These are phyloP conservation scores for Nothophoma quercina DNA, from an alignment of 2,329 filamentous ascomycete genomes.

Conservation along the genomic window DNA sequence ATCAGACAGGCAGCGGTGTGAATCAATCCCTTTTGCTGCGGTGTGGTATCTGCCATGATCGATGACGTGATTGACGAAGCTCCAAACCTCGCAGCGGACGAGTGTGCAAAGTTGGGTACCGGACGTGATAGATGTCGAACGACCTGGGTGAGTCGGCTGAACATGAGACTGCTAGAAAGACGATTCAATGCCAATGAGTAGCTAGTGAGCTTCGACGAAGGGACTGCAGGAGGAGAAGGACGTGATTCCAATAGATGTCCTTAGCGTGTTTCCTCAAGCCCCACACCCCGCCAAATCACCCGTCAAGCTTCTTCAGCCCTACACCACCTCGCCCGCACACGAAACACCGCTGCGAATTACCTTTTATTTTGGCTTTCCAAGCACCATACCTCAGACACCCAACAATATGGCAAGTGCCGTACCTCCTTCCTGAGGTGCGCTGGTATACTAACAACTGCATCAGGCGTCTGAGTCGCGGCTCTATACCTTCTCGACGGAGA, in stretches of 20 bases:
- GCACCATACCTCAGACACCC: background rate
- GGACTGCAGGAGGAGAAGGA: slow-evolving; percentile 21
- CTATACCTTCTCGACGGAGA: slow-evolving; percentile 92
- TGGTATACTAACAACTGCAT: slow-evolving; percentile 13
- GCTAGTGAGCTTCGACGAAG: background rate
- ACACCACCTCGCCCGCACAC: slow-evolving; percentile 12
- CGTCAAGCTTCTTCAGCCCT: slow-evolving; percentile 30
- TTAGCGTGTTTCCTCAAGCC: slow-evolving; percentile 20
- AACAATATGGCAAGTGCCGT: slow-evolving; percentile 30
- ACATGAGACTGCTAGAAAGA: slow-evolving; percentile 60
- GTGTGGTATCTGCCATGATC: slow-evolving; percentile 55
- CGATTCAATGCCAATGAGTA: background rate
- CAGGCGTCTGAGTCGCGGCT: slow-evolving; percentile 82
- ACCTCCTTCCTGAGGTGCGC: background rate
- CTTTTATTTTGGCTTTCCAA: background rate
- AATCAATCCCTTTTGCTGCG: slow-evolving; percentile 70
- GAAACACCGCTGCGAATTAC: slow-evolving; percentile 8
- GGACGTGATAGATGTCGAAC: slow-evolving; percentile 74
- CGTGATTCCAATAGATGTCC: slow-evolving; percentile 4
- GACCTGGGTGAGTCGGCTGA: slow-evolving; percentile 76
- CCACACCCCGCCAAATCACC: slow-evolving; percentile 19
- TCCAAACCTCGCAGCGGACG: slow-evolving; percentile 48
- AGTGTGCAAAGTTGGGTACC: slow-evolving; percentile 64
- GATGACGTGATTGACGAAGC: slow-evolving; percentile 48
- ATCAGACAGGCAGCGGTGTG: slow-evolving; percentile 91